Percentiles rank a stretch among this genome's conserved stretches.
Conservation (phyloP, 2,329 filamentous ascomycete genomes). For the Thelonectria olida region DNA sequence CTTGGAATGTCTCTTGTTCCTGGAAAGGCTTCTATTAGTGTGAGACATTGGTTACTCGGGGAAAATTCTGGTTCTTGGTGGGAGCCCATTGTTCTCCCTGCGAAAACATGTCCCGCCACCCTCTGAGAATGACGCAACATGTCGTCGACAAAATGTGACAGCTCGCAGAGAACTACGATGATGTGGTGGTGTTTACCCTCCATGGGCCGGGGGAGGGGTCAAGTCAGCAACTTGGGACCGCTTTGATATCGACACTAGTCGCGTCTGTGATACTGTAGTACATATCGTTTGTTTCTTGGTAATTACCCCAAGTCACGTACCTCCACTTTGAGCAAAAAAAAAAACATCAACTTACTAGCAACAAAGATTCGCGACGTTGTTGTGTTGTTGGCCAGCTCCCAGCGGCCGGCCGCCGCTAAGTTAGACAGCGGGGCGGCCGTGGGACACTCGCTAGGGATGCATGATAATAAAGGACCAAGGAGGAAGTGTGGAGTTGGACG, state of each 20-base stretch:
- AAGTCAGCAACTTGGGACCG: neutral
- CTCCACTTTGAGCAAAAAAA: neutral
- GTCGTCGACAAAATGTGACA: slow-evolving; percentile 3
- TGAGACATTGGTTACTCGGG: slow-evolving; percentile 16
- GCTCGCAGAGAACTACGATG: neutral
- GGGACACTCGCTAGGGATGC: slow-evolving; percentile 16
- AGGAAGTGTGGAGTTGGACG: slow-evolving; percentile 36
- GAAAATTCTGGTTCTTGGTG: neutral
- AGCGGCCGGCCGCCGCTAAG: slow-evolving; percentile 16
- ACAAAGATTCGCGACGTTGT: slow-evolving; percentile 17
- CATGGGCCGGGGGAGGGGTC: neutral
- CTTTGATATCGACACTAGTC: neutral
- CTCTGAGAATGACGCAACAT: slow-evolving; percentile 32
- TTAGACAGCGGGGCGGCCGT: slow-evolving; percentile 29
- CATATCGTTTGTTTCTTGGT: slow-evolving; percentile 22
- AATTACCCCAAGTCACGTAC: slow-evolving; percentile 2
- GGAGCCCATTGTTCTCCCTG: slow-evolving; percentile 11
- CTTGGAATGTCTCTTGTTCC: slow-evolving; percentile 19
- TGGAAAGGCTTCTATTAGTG: slow-evolving; percentile 25
- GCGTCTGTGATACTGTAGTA: slow-evolving; percentile 23
- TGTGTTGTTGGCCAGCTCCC: slow-evolving; percentile 27
- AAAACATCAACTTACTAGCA: slow-evolving; percentile 25
- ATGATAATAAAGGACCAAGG: slow-evolving; percentile 23
- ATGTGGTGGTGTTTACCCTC: too few species aligned
- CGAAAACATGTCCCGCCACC: slow-evolving; percentile 16